Evolutionary conservation across 129 eudicot species (phyloP).

Genomic region (Flaveria ramosissima): DNA sequence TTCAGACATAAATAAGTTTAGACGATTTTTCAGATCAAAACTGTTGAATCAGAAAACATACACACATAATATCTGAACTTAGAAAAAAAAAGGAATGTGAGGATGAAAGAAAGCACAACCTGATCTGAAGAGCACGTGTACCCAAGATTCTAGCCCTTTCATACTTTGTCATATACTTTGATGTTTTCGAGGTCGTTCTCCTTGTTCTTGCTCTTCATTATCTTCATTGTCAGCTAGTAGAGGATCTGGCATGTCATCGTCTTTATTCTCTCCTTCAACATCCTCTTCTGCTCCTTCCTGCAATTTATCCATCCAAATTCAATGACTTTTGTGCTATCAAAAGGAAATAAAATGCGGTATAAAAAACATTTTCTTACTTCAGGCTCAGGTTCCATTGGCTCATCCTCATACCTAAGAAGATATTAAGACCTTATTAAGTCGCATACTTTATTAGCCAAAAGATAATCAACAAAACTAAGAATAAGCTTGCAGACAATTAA

Average conservation of each 20-base stretch:
- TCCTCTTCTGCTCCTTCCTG: slow-evolving; percentile 90
- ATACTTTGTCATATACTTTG: slow-evolving; percentile 89
- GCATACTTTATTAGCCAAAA: background rate
- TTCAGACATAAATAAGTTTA: background rate
- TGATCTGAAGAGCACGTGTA: slow-evolving; percentile 90
- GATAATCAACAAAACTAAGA: background rate
- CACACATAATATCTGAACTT: background rate
- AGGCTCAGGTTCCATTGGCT: slow-evolving; percentile 84
- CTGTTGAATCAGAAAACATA: background rate
- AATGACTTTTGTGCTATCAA: background rate
- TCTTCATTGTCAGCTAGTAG: slow-evolving; percentile 67
- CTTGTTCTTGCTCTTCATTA: slow-evolving; percentile 53
- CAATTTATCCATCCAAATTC: slow-evolving; percentile 19
- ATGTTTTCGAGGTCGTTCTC: slow-evolving; percentile 70
- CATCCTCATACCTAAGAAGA: slow-evolving; percentile 71
- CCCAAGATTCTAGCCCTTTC: slow-evolving; percentile 95
- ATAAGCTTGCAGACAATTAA: background rate
- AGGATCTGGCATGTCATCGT: slow-evolving; percentile 65
- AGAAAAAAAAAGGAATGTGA: background rate
- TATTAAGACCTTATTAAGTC: background rate
- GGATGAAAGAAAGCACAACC: slow-evolving; percentile 39
- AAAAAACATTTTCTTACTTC: slow-evolving; percentile 49
- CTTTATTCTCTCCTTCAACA: slow-evolving; percentile 53
- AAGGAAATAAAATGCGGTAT: background rate
- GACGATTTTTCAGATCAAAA: background rate